phyloP scores from a whole-genome alignment of 139 green algal species.

The Coelastrella sp. region DNA sequence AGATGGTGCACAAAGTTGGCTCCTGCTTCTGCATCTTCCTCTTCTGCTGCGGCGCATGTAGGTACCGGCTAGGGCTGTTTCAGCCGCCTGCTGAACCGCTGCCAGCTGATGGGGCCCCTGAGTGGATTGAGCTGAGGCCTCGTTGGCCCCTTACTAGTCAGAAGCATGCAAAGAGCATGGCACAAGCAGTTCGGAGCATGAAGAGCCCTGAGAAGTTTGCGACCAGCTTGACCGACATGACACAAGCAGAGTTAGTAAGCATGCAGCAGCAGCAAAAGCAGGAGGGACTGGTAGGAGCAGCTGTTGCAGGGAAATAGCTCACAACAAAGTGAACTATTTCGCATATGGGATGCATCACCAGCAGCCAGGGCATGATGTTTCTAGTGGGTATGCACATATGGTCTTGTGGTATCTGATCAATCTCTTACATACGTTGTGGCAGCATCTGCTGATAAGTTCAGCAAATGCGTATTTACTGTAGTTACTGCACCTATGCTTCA shows the following conservation, averaged over 20 bases:
- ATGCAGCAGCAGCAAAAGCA: constrained; percentile 8
- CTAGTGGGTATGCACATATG: too few relatives aligned
- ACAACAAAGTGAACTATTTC: too few relatives aligned
- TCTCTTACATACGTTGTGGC: too few relatives aligned
- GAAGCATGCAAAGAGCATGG: constrained; percentile 45
- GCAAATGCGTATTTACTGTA: too few relatives aligned
- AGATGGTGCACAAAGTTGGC: too few relatives aligned
- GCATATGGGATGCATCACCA: too few relatives aligned
- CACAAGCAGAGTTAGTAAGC: constrained; percentile 37
- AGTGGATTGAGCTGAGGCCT: constrained; percentile 87
- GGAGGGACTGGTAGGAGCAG: not conserved
- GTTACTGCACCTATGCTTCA: too few relatives aligned
- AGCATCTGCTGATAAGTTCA: too few relatives aligned
- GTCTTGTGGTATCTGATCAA: too few relatives aligned
- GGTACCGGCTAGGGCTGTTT: constrained; percentile 28
- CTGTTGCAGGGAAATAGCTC: not conserved
- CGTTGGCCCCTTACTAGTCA: constrained; percentile 89
- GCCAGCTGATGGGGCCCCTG: constrained; percentile 2
- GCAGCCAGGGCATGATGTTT: too few relatives aligned
- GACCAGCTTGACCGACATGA: constrained; percentile 61
- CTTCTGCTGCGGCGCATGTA: not conserved
- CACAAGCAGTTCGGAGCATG: constrained; percentile 23
- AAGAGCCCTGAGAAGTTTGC: constrained; percentile 48
- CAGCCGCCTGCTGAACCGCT: not conserved
- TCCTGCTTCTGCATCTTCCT: too few relatives aligned